Evolutionary conservation across 495 filamentous ascomycete genomes (phyloP), one percentile per base, ranked within the genome.

Genomic region (Bathelium albidoporum): DNA sequence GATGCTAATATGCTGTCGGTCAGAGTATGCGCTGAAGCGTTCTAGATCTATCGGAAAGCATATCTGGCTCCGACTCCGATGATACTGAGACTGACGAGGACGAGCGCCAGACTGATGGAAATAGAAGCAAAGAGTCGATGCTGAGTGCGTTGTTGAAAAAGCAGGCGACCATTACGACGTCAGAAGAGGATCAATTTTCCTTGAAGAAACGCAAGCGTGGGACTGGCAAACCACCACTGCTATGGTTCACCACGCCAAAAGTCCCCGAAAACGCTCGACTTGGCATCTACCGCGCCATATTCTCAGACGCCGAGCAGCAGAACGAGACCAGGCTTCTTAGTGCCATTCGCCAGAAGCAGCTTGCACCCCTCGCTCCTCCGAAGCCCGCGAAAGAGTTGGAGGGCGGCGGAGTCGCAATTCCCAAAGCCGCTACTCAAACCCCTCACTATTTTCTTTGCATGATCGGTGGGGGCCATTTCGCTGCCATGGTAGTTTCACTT

Each of bases 381-480:
- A 52, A 83, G 34, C 69, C 68, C 49, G 55, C 72, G 31, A 72
- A 71, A 22, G 73, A 76, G 52, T 59, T 64, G 31, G 70, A 71
- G 24, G 71, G 74, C 39, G 80, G 81, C 10, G 82, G 80, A 24
- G 80, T 79, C 41, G 73, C 78, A 71, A 82, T 82, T 44, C 65
- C 63, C 20, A 61, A 67, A 34, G 55, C n/a, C 36, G 61, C 63
- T 16, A 65, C 65, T 1, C 43, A 60, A 14, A 79, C 84, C 31
- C 89, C 89, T 5, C 92, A 96, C 68, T 83, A 95, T 29, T 96
- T 98, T 70, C 82, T 97, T 62, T 97, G 91, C 73, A 98, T 98
- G 94, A 95, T 97, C 61, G 94, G 94, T 9, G 94, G 94, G 66
- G 94, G 94, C 1, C 94, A 98, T 69, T 97, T 98, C 72, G 94